Evolutionary conservation across 768 basidiomycete species (phyloP).

Genomic region (Mycena polygramma): DNA sequence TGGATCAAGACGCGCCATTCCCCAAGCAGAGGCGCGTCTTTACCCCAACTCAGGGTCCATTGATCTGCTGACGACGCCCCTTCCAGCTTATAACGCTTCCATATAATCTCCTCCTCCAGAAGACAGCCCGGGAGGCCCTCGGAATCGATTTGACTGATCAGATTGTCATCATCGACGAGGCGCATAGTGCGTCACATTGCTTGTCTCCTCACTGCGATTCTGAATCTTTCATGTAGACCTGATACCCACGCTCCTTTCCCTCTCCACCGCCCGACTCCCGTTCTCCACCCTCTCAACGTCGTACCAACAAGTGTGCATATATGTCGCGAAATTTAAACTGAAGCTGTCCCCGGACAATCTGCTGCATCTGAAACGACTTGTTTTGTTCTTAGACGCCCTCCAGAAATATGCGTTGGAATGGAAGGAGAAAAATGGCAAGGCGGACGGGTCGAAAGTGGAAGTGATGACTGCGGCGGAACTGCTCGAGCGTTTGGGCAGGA

Average conservation of each 20-base stretch:
- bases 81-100: slow-evolving; percentile 89
- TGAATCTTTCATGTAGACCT: slow-evolving; percentile 66
- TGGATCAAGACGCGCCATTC: slow-evolving; percentile 87
- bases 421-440: slow-evolving; percentile 52
- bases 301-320: slow-evolving; percentile 80
- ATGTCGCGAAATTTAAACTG: slow-evolving; percentile 83
- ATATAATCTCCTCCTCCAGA: slow-evolving; percentile 92
- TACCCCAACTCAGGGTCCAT: background rate
- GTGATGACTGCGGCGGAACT: slow-evolving; percentile 80
- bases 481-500: slow-evolving; percentile 73
- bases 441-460: slow-evolving; percentile 50
- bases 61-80: background rate
- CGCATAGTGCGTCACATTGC: slow-evolving; percentile 81
- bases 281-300: slow-evolving; percentile 69
- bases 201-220: background rate
- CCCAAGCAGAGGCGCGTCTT: slow-evolving; percentile 84
- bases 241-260: slow-evolving; percentile 88
- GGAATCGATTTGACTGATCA: slow-evolving; percentile 89
- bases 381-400: slow-evolving; percentile 79
- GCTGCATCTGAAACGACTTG: slow-evolving; percentile 84
- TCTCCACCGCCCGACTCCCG: slow-evolving; percentile 81
- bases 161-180: slow-evolving; percentile 94
- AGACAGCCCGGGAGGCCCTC: slow-evolving; percentile 85
- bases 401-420: slow-evolving; percentile 70
- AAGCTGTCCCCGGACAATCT: slow-evolving; percentile 80